These are phyloP conservation scores for Kluyveromyces sp. DNA, from an alignment of 1,139 yeast species.

Conservation along the genomic window DNA sequence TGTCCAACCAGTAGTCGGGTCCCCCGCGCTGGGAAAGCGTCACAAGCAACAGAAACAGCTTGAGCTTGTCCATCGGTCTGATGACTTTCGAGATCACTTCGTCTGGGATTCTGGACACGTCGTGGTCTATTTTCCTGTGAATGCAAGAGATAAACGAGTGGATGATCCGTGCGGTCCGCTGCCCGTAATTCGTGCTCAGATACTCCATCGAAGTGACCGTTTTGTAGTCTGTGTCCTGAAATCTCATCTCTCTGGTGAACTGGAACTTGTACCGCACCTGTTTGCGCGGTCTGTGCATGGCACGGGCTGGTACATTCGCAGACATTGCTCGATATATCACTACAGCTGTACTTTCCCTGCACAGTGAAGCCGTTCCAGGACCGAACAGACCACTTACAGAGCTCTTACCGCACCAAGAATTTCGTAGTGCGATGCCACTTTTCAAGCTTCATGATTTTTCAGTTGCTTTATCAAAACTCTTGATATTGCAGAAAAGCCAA, in stretches of 20 bases:
- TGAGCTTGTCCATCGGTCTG: conserved; percentile 30
- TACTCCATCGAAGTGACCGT: conserved; percentile 29
- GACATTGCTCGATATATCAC: neutral
- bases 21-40: conserved; percentile 32
- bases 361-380: neutral
- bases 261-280: conserved; percentile 13
- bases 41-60: conserved; percentile 28
- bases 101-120: conserved; percentile 26
- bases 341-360: neutral
- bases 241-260: conserved; percentile 18
- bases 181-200: conserved; percentile 29
- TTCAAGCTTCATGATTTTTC: neutral
- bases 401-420: too few relatives aligned
- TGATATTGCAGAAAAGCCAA: too few relatives aligned
- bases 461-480: neutral
- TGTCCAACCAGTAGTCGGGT: conserved; percentile 32
- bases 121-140: conserved; percentile 27
- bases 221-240: conserved; percentile 26
- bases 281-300: conserved; percentile 2
- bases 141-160: conserved; percentile 29
- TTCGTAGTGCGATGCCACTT: neutral
- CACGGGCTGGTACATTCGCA: neutral
- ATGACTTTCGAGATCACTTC: conserved; percentile 16
- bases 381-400: too few relatives aligned
- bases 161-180: conserved; percentile 27